Evolutionary conservation across 1,284 basidiomycete species (phyloP), one percentile per base, ranked within the genome.

Genomic region (Cutaneotrichosporon sp.): DNA sequence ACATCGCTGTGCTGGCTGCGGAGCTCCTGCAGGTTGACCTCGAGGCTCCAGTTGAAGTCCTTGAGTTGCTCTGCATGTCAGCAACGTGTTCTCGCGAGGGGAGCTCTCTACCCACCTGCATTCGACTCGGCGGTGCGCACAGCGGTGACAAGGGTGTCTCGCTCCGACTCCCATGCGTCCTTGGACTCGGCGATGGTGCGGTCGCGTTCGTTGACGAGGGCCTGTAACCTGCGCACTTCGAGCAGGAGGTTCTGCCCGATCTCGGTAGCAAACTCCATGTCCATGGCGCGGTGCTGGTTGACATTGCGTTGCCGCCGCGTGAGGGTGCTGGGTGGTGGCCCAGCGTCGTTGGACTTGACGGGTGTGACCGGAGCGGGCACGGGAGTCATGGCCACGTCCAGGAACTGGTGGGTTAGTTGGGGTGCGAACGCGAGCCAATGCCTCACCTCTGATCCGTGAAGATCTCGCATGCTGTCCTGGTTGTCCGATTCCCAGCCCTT

Each of bases 1-100:
- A 87, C 84, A 56, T 90, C 87, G 43, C 84, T 75, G 43, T 91
- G 83, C 68, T 90, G 86, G 0, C 86, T 81, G 45, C 89, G 87
- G 25, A 95, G 84, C 66, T 97, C 93, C 77, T 99, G 95, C 31
- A 94, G 83, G 24, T 86, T 86, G 52, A 97, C 91, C 81, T 98
- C 94, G 66, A 98, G 88, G 75, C 97, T 95, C 95, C 95, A 98
- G 78, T 97, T 97, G 81, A 95, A 93, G 79, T 97, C 93, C 81
- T 94, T 95, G 86, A 88, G 95, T 63, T 92, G 91, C 56, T 84
- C 83, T 80, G 67, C 46, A 6, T 18, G 51, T 54, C 14, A 57
- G 47, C 10, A 24, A 1, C 13, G 22, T 24, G 8, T 29, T 13
- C 45, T 22, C 14, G 13, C 10, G 24, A 9, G 4, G 6, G 3